A percentile compares a stretch with the other conserved stretches of the same genome.
Conservation (phyloP, 1,284 basidiomycete genomes). For the Cryptococcus sp. region DNA sequence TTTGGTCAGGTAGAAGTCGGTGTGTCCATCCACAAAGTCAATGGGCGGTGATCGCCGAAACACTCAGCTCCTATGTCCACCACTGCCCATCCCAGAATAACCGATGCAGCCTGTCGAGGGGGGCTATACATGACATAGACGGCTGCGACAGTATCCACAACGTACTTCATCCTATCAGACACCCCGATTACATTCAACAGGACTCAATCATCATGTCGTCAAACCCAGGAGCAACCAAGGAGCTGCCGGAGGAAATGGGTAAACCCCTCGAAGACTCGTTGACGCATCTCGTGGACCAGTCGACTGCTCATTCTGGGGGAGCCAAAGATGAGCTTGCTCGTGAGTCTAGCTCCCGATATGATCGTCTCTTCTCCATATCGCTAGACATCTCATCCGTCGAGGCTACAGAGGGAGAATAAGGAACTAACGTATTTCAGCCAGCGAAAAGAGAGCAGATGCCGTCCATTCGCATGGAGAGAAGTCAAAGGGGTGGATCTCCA, state of each 20-base stretch:
- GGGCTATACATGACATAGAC: neutral
- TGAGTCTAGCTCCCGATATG: constrained; percentile 9
- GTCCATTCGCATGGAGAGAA: constrained; percentile 25
- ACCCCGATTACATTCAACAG: too few relatives aligned
- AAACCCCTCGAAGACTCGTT: constrained; percentile 32
- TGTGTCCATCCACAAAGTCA: too few relatives aligned
- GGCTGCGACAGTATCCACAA: too few relatives aligned
- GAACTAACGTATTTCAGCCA: too few relatives aligned
- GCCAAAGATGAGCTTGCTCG: constrained; percentile 27
- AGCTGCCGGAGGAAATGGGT: constrained; percentile 26
- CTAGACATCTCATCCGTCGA: too few relatives aligned
- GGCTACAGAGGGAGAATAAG: too few relatives aligned
- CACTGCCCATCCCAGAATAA: too few relatives aligned
- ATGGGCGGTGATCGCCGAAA: too few relatives aligned
- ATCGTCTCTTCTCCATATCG: too few relatives aligned
- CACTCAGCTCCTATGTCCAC: too few relatives aligned
- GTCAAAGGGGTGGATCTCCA: constrained; percentile 29
- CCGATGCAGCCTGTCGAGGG: neutral
- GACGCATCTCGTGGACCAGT: constrained; percentile 26
- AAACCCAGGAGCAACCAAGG: constrained; percentile 11
- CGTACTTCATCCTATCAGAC: too few relatives aligned
- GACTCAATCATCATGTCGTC: constrained; percentile 10
- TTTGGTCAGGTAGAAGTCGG: too few relatives aligned
- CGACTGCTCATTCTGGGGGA: constrained; percentile 5
- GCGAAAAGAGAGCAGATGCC: constrained; percentile 26